Base-by-base conservation (phyloP, 192 early-diverging fungal species). In the Coemansia erecta region DNA sequence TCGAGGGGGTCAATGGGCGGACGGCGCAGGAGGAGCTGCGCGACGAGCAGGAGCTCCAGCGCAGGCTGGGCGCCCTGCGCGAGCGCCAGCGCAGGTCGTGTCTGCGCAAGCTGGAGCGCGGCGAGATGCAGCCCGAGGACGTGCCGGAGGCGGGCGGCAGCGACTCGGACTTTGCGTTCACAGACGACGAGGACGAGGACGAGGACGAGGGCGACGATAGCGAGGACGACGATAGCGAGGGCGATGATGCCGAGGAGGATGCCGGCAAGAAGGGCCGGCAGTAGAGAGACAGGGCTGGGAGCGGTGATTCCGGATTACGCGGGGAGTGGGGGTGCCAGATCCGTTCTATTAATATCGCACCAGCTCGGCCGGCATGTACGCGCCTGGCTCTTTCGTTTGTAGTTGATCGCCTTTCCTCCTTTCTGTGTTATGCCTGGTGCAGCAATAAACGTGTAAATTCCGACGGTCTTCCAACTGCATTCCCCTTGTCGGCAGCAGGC, bases 51-150 rank as follows among this genome's bases (percentile, higher is more conserved):
- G 90, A 92, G 53, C 68, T 85, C 12, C 89, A 94, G 61, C 68
- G 77, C 13, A 64, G 88, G 52, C 74, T 98, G 59, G 73, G 65
- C 14, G 63, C 61, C 45, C 86, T 98, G 88, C 81, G 83, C 10
- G 90, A 93, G 70, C 87, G 95, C 58, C 85, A 93, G 60, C 87
- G 91, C 60, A 80, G 94, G 63, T 82, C 87, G 28, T 94, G 89
- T 61, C 64, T 89, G 47, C 68, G 95, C 15, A 87, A 92, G 63
- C 53, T 98, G 58, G 89, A 89, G 61, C 81, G 88, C 13, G 93
- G 90, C 3, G 90, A 93, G 17, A 87, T 85, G 28, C 77, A 81
- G 18, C 52, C 59, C 8, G 61, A 52, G 8, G 68, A 81, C 14
- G 44, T 81, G 10, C 64, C 69, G 18, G 59, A 71, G 14, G 45